A percentile compares a stretch with the other conserved stretches of the same genome.
Evolutionary conservation across 1,284 basidiomycete species (phyloP).

Genomic region (Chalciporus sp.): DNA sequence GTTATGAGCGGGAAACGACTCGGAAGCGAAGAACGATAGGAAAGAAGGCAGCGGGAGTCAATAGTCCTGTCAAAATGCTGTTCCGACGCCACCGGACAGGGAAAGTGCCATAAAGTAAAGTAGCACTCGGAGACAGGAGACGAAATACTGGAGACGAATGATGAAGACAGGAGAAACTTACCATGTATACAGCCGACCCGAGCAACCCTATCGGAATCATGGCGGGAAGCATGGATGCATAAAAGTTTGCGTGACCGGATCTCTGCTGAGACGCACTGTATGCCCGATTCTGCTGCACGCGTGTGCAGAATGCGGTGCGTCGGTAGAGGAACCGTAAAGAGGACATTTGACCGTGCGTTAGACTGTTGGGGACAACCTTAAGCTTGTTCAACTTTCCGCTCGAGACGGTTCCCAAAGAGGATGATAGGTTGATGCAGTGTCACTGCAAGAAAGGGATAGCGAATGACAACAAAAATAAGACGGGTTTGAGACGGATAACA

Average conservation of each 20-base stretch:
- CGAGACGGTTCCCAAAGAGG: neutral
- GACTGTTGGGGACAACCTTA: neutral
- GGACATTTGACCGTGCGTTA: neutral
- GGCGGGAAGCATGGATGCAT: constrained; percentile 65
- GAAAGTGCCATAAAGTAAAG: constrained; percentile 4
- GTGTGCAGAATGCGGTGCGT: neutral
- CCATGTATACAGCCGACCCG: constrained; percentile 76
- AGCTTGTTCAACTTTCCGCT: no score
- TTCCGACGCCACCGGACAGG: constrained; percentile 17
- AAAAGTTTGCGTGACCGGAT: constrained; percentile 64
- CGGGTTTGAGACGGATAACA: no score
- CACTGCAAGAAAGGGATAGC: neutral
- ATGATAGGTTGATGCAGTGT: neutral
- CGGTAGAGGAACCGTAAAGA: neutral
- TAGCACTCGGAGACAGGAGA: constrained; percentile 1
- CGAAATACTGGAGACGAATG: neutral
- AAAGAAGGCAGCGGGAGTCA: constrained; percentile 3
- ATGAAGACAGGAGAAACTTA: constrained; percentile 28
- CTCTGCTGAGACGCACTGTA: constrained; percentile 19
- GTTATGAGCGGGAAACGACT: constrained; percentile 14
- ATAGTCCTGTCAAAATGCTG: neutral
- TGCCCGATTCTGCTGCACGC: constrained; percentile 6
- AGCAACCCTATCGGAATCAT: constrained; percentile 78
- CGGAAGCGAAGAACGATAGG: constrained; percentile 1
- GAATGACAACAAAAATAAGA: neutral